Percentiles rank a stretch among this genome's conserved stretches.
Conservation (phyloP, 2,329 filamentous ascomycete species). For the Diaporthe ilicicola region DNA sequence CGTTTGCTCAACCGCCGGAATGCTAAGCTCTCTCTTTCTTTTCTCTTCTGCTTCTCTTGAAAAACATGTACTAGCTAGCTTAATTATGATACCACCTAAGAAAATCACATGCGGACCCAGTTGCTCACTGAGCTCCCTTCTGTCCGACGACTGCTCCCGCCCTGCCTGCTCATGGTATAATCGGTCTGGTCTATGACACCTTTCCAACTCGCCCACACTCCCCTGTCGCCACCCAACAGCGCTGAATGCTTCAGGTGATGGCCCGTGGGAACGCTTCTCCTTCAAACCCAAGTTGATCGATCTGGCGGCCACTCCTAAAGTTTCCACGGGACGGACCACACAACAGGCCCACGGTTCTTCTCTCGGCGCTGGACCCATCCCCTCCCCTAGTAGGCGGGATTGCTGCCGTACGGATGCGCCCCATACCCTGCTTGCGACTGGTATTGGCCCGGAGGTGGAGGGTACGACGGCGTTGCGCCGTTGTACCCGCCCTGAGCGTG, state of each 20-base stretch:
- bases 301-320: background rate
- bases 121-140: background rate
- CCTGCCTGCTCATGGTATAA: slow-evolving; percentile 8
- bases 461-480: slow-evolving; percentile 34
- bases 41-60: background rate
- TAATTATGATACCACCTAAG: slow-evolving; percentile 24
- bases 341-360: background rate
- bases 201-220: background rate
- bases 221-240: background rate
- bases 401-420: slow-evolving; percentile 29
- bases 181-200: slow-evolving; percentile 6
- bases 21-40: slow-evolving; percentile 10
- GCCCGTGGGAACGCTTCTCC: background rate
- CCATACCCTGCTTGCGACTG: slow-evolving; percentile 31
- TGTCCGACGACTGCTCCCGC: background rate
- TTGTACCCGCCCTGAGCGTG: slow-evolving; percentile 37
- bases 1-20: background rate
- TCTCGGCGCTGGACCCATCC: background rate
- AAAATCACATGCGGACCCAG: background rate
- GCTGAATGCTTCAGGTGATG: background rate
- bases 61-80: slow-evolving; percentile 24
- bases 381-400: slow-evolving; percentile 25
- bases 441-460: slow-evolving; percentile 40
- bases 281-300: background rate
- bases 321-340: background rate